A percentile compares a stretch with the other conserved stretches of the same genome.
Conservation (phyloP, 1,284 basidiomycete genomes). For the Apiotrichum veenhuisii region DNA sequence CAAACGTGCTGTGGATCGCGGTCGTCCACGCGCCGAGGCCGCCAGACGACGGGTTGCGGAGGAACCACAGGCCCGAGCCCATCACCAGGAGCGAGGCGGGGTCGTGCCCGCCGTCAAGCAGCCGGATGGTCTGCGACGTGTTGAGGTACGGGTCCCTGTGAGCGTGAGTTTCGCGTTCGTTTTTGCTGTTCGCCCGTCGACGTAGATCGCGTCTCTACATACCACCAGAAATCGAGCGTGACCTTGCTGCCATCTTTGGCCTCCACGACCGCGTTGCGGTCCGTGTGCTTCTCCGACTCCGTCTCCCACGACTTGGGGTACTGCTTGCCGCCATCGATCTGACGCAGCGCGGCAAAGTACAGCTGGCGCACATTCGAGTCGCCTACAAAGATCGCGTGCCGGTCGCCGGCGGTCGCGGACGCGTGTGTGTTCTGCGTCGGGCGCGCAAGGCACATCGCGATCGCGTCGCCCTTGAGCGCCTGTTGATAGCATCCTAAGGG, state of each 20-base stretch:
- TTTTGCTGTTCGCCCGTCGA: too few species aligned
- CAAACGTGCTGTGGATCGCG: constrained; percentile 63
- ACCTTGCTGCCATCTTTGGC: constrained; percentile 36
- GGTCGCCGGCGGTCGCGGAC: constrained; percentile 11
- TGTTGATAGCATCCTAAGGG: constrained; percentile 30
- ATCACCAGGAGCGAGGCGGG: constrained; percentile 67
- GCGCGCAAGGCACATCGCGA: constrained; percentile 27
- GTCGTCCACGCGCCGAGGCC: constrained; percentile 72
- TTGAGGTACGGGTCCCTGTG: constrained; percentile 61
- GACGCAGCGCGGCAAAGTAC: constrained; percentile 67
- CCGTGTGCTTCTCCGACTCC: constrained; percentile 62
- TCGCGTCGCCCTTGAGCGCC: constrained; percentile 15
- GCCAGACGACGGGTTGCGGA: constrained; percentile 68
- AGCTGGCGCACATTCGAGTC: constrained; percentile 76
- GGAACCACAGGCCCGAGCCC: constrained; percentile 81
- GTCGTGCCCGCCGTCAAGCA: constrained; percentile 38
- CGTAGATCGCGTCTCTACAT: too few species aligned
- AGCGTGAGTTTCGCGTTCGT: constrained; percentile 13
- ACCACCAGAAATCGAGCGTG: constrained; percentile 67
- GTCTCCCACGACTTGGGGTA: constrained; percentile 31
- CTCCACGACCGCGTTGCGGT: constrained; percentile 51
- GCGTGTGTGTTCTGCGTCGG: constrained; percentile 11
- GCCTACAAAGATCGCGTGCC: constrained; percentile 68
- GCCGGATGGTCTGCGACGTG: constrained; percentile 55
- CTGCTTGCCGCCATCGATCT: constrained; percentile 33